Evolutionary conservation across 2,329 filamentous ascomycete species (phyloP).

Genomic region (Botrytis byssoidea): DNA sequence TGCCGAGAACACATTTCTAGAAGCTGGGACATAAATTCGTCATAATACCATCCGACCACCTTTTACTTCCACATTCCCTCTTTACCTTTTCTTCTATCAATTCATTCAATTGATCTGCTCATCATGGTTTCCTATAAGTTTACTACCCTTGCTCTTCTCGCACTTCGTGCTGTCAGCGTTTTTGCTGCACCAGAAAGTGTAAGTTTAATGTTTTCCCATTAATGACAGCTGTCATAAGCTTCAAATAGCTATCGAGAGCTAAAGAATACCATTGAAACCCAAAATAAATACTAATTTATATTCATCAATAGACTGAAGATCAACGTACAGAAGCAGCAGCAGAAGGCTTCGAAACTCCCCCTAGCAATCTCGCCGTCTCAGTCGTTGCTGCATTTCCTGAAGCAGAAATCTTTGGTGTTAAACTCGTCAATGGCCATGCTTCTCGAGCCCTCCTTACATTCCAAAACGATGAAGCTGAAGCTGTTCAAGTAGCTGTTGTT

Average conservation of each 20-base stretch:
- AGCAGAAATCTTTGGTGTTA: constrained; percentile 80
- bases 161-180: constrained; percentile 64
- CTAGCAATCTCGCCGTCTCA: constrained; percentile 59
- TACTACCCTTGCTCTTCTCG: constrained; percentile 69
- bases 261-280: neutral
- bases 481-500: constrained; percentile 73
- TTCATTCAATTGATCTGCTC: constrained; percentile 29
- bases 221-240: constrained; percentile 15
- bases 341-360: constrained; percentile 32
- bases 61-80: neutral
- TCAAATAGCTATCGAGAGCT: constrained; percentile 20
- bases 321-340: constrained; percentile 26
- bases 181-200: constrained; percentile 58
- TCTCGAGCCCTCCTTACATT: constrained; percentile 81
- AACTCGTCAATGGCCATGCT: constrained; percentile 88
- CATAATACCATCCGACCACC: constrained; percentile 9
- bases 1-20: constrained; percentile 23
- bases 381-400: constrained; percentile 63
- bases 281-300: constrained; percentile 3
- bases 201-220: constrained; percentile 41
- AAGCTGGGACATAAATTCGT: constrained; percentile 16
- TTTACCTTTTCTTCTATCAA: constrained; percentile 4
- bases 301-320: constrained; percentile 23
- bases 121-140: constrained; percentile 74
- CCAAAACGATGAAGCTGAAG: constrained; percentile 75